Base-by-base conservation (phyloP, 495 filamentous ascomycete genomes). In the Hamigera avellanea region DNA sequence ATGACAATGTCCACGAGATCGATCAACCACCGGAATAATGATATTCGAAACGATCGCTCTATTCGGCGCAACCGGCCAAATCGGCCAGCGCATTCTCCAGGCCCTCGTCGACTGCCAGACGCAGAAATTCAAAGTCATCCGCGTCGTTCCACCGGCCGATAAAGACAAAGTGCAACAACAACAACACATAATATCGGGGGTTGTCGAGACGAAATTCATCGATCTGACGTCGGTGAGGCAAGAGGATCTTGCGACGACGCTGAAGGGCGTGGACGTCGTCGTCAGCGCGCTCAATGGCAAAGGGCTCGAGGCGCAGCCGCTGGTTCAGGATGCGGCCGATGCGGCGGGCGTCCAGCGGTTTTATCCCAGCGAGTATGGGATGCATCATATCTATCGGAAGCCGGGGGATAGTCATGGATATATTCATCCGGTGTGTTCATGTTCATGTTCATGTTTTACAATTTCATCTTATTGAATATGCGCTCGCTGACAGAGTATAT, bases 1-100 rank as follows among this genome's bases (percentile, higher is more conserved):
- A n/a, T n/a, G n/a, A n/a, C n/a, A n/a, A n/a, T n/a, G n/a, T n/a
- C 21, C 21, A 5, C 21, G 21, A 23, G 5, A 23, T 23, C 5
- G 21, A 23, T 23, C 21, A 23, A 23, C 21, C 21, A 23, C 4
- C 21, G 21, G 5, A 23, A 23, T 9, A 23, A 23, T 23, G 21
- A 23, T 4, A 23, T 23, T 23, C 21, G 21, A 23, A 23, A 23
- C 21, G 21, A 35, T 41, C 25, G 38, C 43, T 14, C 43, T 45
- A 33, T 30, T 45, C 30, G 43, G 43, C 28, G 13, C 43, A 29
- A 45, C 34, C 12, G 43, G 43, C 38, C 43, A 45, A 30, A 35
- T 45, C 8, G 38, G 43, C 30, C 37, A 25, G 6, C 14, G 34
- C 4, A 41, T 45, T 14, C 37, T 45, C 9, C 29, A 10, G 2